Base-by-base conservation (phyloP, 1,139 yeast species). In the Suhomyces yuchorum region DNA sequence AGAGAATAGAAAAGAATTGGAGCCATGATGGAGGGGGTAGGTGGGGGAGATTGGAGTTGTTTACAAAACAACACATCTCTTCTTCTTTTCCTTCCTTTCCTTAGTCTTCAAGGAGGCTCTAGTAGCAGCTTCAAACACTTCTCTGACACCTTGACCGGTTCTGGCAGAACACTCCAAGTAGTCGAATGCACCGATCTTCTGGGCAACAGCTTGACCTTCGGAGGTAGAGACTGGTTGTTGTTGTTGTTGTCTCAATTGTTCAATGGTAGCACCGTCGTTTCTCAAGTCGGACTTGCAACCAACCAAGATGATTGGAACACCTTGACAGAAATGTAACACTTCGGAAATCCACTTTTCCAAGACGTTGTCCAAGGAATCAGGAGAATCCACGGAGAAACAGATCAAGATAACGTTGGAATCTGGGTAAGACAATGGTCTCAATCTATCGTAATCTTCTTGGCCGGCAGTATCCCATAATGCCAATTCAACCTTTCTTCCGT, bases 391-490 rank as follows among this genome's bases (percentile, higher is more conserved):
- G 22, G 96, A 85, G 78, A 90, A 91, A 78, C 97, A 90, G 62
- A 91, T 89, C 68, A 91, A 80, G 56, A 91, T 88, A 55, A 91
- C 96, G 66, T 91, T 88, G 45, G 97, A 87, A 68, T 90, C 96
- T 52, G 97, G 96, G 73, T 91, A 91, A 24, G 96, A 86, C 61
- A 91, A 78, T 28, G 97, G 97, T 76, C 97, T 86, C 66, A 91
- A 80, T 74, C 97, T 86, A 71, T 90, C 96, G 71, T 90, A 91
- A 75, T 91, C 97, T 77, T 91, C 97, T 80, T 91, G 97, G 55
- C 97, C 97, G 49, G 97, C 97, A 60, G 97, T 91, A 88, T 91
- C 97, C 97, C 97, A 91, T 57, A 91, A 79, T 20, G 97, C 96
- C 72, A 91, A 80, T 68, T 89, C 96, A 51, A 90, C 96, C 70